phyloP scores from a whole-genome alignment of 2,329 filamentous ascomycete species.

The Aspergillus sp. region DNA sequence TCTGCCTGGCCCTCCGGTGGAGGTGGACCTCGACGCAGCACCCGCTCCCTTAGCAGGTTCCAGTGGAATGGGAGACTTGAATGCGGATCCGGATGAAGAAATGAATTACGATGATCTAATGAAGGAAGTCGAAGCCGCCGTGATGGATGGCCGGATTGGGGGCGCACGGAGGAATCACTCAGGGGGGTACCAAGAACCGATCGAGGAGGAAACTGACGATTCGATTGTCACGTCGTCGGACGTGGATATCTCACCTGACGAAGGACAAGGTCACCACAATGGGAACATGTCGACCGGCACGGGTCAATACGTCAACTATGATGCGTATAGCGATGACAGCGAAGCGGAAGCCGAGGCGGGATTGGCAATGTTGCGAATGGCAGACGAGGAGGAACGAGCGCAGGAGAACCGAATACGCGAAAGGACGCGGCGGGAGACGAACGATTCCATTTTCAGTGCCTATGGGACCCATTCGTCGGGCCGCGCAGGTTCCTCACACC shows the following conservation, averaged over 20 bases:
- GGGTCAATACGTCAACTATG: conserved; percentile 40
- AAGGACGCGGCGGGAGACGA: conserved; percentile 51
- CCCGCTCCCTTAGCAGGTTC: conserved; percentile 11
- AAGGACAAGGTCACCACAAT: conserved; percentile 43
- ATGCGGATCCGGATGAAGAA: conserved; percentile 32
- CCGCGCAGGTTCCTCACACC: conserved; percentile 18
- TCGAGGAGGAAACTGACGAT: conserved; percentile 9
- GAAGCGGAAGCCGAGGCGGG: conserved; percentile 83
- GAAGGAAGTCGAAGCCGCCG: conserved; percentile 48
- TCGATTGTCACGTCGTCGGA: conserved; percentile 12
- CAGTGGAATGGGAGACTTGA: conserved; percentile 17
- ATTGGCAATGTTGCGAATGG: conserved; percentile 71
- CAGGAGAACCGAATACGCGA: conserved; percentile 38
- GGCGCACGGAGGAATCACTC: conserved; percentile 19
- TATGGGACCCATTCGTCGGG: conserved; percentile 34
- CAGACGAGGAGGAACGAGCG: conserved; percentile 65
- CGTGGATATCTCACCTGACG: conserved; percentile 16
- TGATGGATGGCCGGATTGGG: conserved; percentile 30
- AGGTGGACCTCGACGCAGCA: conserved; percentile 29
- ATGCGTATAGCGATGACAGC: conserved; percentile 61
- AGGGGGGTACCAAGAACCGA: conserved; percentile 12
- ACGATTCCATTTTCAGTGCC: conserved; percentile 43
- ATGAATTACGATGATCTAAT: conserved; percentile 50
- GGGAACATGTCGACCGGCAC: conserved; percentile 37
- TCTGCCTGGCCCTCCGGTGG: conserved; percentile 49